Evolutionary conservation across 164 flowering plant species (phyloP).

Genomic region (Nymphaea thermarum): DNA sequence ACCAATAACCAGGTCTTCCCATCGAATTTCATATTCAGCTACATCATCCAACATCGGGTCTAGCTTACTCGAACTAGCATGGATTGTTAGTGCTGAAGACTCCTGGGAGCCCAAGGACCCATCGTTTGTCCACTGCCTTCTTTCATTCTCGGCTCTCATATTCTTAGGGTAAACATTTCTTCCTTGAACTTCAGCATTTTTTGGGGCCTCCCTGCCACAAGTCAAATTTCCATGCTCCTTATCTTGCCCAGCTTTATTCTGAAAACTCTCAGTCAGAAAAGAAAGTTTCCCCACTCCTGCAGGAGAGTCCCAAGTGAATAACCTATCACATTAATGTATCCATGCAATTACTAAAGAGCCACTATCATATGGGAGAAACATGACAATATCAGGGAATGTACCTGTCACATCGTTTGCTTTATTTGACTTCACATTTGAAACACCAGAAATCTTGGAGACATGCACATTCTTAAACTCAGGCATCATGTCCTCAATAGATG

Average conservation of each 20-base stretch:
- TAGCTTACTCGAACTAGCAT: slow-evolving; percentile 25
- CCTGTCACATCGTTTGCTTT: slow-evolving; percentile 1
- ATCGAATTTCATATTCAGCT: slow-evolving; percentile 78
- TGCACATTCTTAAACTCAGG: slow-evolving; percentile 18
- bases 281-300: background rate
- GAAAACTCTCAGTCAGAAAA: background rate
- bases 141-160: slow-evolving; percentile 20
- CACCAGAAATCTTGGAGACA: slow-evolving; percentile 11
- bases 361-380: slow-evolving; percentile 8
- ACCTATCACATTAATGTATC: slow-evolving; percentile 12
- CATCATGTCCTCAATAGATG: slow-evolving; percentile 16
- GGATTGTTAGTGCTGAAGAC: slow-evolving; percentile 22
- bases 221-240: slow-evolving; percentile 8
- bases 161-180: slow-evolving; percentile 16
- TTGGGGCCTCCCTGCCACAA: slow-evolving; percentile 16
- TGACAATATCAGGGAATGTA: background rate
- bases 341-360: slow-evolving; percentile 9
- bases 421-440: slow-evolving; percentile 2
- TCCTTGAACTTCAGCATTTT: slow-evolving; percentile 10
- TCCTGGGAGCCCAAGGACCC: slow-evolving; percentile 26
- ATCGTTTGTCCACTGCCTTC: slow-evolving; percentile 27
- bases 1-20: slow-evolving; percentile 91
- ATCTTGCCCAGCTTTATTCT: slow-evolving; percentile 3
- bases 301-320: background rate
- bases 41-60: slow-evolving; percentile 72